Conservation (phyloP, 2,329 filamentous ascomycete species). For the Parafenestella ontariensis region DNA sequence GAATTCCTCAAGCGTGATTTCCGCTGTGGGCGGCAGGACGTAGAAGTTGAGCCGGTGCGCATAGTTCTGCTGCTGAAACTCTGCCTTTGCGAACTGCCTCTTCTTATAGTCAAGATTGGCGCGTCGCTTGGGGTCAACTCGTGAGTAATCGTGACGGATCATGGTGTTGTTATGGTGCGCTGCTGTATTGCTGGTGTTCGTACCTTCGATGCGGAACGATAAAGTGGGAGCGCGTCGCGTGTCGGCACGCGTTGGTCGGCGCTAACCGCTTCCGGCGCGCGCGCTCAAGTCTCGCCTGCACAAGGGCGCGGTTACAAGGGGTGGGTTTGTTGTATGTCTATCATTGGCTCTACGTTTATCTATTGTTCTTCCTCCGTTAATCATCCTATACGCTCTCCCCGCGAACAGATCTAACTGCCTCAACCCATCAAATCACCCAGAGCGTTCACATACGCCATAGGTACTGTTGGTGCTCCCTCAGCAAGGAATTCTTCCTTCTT, state of each 20-base stretch:
- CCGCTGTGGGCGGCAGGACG: conserved; percentile 81
- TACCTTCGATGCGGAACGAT: conserved; percentile 5
- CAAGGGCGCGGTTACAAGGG: neutral
- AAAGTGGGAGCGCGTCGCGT: conserved; percentile 31
- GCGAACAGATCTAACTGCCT: neutral
- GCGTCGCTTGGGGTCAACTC: conserved; percentile 74
- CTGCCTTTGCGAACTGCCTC: conserved; percentile 81
- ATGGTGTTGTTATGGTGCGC: conserved; percentile 23
- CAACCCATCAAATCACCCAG: conserved; percentile 73
- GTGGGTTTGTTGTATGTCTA: neutral
- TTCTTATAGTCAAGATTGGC: conserved; percentile 80
- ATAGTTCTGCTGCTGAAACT: conserved; percentile 80
- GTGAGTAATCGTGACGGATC: conserved; percentile 50
- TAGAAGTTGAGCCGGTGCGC: conserved; percentile 93
- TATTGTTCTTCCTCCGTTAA: no score
- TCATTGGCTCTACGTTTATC: neutral
- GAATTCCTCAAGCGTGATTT: conserved; percentile 96
- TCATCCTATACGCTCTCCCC: neutral
- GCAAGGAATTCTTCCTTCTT: conserved; percentile 84
- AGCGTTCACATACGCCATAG: conserved; percentile 83
- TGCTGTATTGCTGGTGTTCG: conserved; percentile 11
- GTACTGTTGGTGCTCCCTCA: conserved; percentile 71
- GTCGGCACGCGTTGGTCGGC: conserved; percentile 21
- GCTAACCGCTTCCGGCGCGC: conserved; percentile 13
- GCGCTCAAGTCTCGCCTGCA: neutral